Evolutionary conservation across 306 rosid species (phyloP), one percentile per base, ranked within the genome.

Genomic region (Acacia melanoxylon): DNA sequence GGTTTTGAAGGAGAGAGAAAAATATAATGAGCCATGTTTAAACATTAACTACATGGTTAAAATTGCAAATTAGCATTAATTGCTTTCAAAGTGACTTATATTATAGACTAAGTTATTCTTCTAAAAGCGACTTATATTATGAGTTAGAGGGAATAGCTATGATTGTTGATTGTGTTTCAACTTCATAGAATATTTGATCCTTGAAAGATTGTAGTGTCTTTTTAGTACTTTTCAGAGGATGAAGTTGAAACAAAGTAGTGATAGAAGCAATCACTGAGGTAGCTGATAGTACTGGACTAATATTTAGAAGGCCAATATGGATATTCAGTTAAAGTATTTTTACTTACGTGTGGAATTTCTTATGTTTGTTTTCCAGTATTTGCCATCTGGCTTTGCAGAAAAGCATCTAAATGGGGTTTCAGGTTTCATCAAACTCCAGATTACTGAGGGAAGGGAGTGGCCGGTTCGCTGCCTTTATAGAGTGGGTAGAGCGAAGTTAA

Each of bases 381-480:
- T 95, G 89, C 99, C 99, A 42, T 95, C 99, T n/a, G 87, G 97
- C 91, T 95, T 95, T 88, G 99, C 99, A 3, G 99, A 93, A 72
- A 95, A 95, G 86, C 88, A 93, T 83, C 80, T 95, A 58, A 90
- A 84, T 75, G 99, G 93, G 73, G 97, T 93, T 78, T 93, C 98
- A 1, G 99, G 97, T 77, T 95, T 93, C 82, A 95, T 95, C 83
- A 95, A 95, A 80, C 99, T 95, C 85, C 98, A 93, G 84, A 66
- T 75, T 22, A 8, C 90, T 0, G 92, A 92, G 2, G 98, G 92
- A 41, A 90, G 91, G 82, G 97, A 95, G 86, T 95, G 98, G 98
- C 84, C 99, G 0, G 98, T 93, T 46, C 93, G 99, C 73, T 95
- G 99, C 85, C 97, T 95, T 61, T 93, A 91, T 66, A 88, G 87